Conservation (phyloP, 352 stramenopile species). For the Globisporangium cederbergense region DNA sequence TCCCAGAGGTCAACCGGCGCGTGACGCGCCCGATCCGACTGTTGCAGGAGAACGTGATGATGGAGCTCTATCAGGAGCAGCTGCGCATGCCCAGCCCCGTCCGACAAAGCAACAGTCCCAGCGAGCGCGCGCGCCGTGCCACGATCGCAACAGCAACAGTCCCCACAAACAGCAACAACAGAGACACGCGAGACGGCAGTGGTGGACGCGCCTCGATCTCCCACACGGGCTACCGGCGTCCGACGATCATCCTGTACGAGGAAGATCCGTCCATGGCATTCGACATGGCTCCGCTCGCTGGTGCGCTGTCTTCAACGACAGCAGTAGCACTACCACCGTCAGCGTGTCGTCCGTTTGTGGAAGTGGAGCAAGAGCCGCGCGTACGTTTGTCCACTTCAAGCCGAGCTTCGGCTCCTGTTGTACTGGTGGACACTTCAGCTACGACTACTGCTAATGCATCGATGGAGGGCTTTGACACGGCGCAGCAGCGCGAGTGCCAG, state of each 20-base stretch:
- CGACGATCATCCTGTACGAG: slow-evolving; percentile 17
- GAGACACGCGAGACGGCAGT: not conserved
- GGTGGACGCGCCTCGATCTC: slow-evolving; percentile 9
- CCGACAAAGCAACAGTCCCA: slow-evolving; percentile 4
- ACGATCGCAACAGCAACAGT: slow-evolving; percentile 2
- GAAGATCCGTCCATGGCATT: not conserved
- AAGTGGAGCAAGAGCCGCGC: slow-evolving; percentile 1
- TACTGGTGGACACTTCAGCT: not conserved
- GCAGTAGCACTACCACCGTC: not conserved
- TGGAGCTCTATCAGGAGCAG: slow-evolving; percentile 45
- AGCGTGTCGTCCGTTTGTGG: slow-evolving; percentile 15
- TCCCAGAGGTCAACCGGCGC: slow-evolving; percentile 11
- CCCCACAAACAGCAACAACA: not conserved
- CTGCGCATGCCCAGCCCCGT: slow-evolving; percentile 19
- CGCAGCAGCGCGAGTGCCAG: slow-evolving; percentile 43
- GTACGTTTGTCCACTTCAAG: not conserved
- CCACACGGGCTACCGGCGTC: not conserved
- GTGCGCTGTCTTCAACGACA: not conserved
- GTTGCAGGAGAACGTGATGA: slow-evolving; percentile 37
- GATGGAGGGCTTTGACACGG: slow-evolving; percentile 27
- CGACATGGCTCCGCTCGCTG: slow-evolving; percentile 1
- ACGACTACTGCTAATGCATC: not conserved
- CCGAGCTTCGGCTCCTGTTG: not conserved
- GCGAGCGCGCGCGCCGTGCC: not conserved
- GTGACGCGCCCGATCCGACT: slow-evolving; percentile 24